Conservation (phyloP, 305 asterid genomes). For the Fraxinus albicans region DNA sequence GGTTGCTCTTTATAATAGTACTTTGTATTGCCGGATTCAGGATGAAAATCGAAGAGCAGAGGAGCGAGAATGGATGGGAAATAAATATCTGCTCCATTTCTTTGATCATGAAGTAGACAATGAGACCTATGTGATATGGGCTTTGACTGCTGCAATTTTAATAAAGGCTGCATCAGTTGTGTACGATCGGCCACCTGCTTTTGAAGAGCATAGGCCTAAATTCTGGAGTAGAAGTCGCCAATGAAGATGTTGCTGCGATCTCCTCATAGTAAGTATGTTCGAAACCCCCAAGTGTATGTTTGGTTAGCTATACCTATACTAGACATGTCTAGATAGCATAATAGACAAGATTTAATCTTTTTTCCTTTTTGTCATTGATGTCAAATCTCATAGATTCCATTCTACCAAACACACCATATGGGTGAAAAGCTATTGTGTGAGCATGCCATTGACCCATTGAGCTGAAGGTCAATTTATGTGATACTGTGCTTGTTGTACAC, state of each 20-base stretch:
- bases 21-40: slow-evolving; percentile 29
- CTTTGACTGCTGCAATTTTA: slow-evolving; percentile 68
- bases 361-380: background rate
- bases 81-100: slow-evolving; percentile 48
- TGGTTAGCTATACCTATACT: background rate
- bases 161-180: slow-evolving; percentile 58
- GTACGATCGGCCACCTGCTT: slow-evolving; percentile 55
- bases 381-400: background rate
- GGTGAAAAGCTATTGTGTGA: background rate
- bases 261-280: background rate
- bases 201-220: slow-evolving; percentile 46
- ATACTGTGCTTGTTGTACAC: background rate
- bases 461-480: background rate
- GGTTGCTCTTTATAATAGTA: background rate
- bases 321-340: background rate
- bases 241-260: slow-evolving; percentile 21
- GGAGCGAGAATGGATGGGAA: slow-evolving; percentile 53
- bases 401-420: background rate
- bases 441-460: background rate
- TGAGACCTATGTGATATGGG: slow-evolving; percentile 58
- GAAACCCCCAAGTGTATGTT: background rate
- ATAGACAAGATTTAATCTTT: background rate
- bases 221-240: slow-evolving; percentile 61
- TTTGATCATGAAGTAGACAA: slow-evolving; percentile 49
- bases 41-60: slow-evolving; percentile 58